Percentiles rank a stretch among this genome's conserved stretches.
Evolutionary conservation across 192 early-diverging fungal species (phyloP).

Genomic region (Chytriomyces sp.): DNA sequence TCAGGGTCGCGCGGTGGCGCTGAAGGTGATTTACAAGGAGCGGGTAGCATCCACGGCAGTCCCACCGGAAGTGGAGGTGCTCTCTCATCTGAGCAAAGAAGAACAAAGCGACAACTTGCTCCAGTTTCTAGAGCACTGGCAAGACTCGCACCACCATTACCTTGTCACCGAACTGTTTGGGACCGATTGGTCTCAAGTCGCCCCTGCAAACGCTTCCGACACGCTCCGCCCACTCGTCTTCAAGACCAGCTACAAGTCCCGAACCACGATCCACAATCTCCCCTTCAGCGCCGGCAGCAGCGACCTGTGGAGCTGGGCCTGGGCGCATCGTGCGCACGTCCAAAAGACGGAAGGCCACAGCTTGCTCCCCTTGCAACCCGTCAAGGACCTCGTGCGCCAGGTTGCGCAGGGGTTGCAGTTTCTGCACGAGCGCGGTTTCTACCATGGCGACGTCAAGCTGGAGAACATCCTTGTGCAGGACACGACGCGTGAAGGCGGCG

Average conservation of each 20-base stretch:
- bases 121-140: neutral
- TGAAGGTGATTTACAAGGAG: constrained; percentile 9
- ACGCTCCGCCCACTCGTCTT: neutral
- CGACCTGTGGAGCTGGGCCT: constrained; percentile 26
- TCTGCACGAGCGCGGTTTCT: constrained; percentile 48
- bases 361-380: constrained; percentile 2
- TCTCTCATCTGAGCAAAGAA: neutral
- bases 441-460: constrained; percentile 65
- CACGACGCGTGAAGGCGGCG: neutral
- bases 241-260: neutral
- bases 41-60: neutral
- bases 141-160: constrained; percentile 21
- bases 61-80: neutral
- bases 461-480: constrained; percentile 55
- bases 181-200: neutral
- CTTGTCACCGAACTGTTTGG: constrained; percentile 30
- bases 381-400: constrained; percentile 44
- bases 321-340: constrained; percentile 3
- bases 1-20: neutral
- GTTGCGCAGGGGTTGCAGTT: constrained; percentile 42
- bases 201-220: neutral
- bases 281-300: constrained; percentile 1
- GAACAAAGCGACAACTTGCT: neutral
- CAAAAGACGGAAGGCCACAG: neutral
- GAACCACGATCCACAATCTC: neutral